Conservation (phyloP, 2,329 filamentous ascomycete species). For the Calonectria pauciramosa region DNA sequence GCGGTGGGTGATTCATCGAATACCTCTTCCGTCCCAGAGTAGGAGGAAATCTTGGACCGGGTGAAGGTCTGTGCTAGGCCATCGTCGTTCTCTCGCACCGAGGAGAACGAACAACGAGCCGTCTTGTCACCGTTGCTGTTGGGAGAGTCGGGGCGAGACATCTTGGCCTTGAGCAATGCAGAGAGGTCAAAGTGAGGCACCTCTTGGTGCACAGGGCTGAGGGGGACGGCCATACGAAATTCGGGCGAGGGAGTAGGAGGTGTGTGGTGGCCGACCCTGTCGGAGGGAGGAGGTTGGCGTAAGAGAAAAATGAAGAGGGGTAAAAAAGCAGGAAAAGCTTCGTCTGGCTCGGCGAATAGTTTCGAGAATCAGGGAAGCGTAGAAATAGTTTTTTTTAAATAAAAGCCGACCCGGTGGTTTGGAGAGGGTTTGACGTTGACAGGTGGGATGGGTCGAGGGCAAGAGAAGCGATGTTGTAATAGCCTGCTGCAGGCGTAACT, state of each 20-base stretch:
- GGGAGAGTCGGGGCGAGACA: slow-evolving; percentile 55
- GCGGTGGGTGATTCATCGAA: slow-evolving; percentile 63
- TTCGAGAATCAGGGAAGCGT: not conserved
- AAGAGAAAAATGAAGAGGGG: not conserved
- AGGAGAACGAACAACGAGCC: slow-evolving; percentile 71
- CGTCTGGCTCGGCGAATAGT: slow-evolving; percentile 1
- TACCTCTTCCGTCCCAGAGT: slow-evolving; percentile 64
- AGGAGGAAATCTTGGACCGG: slow-evolving; percentile 73
- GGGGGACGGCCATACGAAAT: slow-evolving; percentile 50
- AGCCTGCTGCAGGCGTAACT: slow-evolving; percentile 23
- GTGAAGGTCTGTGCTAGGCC: slow-evolving; percentile 74
- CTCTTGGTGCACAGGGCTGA: slow-evolving; percentile 49
- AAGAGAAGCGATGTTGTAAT: slow-evolving; percentile 28
- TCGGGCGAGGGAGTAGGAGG: slow-evolving; percentile 27
- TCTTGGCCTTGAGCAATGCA: slow-evolving; percentile 53
- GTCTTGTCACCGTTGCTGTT: slow-evolving; percentile 52
- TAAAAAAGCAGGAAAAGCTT: slow-evolving; percentile 11
- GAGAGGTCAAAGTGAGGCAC: slow-evolving; percentile 53
- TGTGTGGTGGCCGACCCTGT: slow-evolving; percentile 39
- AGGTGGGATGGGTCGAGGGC: slow-evolving; percentile 14
- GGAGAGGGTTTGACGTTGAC: slow-evolving; percentile 16
- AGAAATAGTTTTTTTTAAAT: slow-evolving; percentile 1
- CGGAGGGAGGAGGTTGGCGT: not conserved
- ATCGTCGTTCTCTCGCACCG: slow-evolving; percentile 71
- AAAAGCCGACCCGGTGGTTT: not conserved